These are phyloP conservation scores for Pythium chondricola DNA, from an alignment of 352 stramenopile genomes.

Conservation along the genomic window DNA sequence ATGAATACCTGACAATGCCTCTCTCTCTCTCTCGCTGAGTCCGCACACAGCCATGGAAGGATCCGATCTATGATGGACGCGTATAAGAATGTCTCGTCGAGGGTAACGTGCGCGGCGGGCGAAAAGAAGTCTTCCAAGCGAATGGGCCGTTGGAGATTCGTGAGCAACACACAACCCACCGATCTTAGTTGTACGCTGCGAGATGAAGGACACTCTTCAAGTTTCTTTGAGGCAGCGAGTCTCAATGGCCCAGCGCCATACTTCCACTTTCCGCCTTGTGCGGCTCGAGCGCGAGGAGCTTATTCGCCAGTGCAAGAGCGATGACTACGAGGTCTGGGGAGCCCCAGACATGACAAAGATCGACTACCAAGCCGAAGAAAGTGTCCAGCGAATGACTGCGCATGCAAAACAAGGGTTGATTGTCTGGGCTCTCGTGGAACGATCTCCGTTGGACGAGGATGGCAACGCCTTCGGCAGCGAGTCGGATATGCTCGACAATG, in stretches of 20 bases:
- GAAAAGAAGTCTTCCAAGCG: too few relatives aligned
- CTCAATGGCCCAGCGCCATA: slow-evolving; percentile 1
- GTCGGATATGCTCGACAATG: slow-evolving; percentile 14
- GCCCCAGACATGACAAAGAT: slow-evolving; percentile 11
- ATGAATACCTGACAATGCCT: neutral
- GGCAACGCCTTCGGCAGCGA: neutral
- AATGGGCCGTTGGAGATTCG: too few relatives aligned
- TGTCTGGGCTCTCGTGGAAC: slow-evolving; percentile 51
- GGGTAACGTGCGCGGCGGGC: too few relatives aligned
- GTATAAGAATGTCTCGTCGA: too few relatives aligned
- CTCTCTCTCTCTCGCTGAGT: neutral
- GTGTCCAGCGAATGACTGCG: slow-evolving; percentile 30
- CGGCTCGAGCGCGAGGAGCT: slow-evolving; percentile 43
- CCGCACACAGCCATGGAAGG: neutral
- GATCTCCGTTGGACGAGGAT: neutral
- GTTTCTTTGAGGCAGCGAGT: neutral
- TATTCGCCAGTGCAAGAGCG: slow-evolving; percentile 44
- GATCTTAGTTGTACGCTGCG: neutral
- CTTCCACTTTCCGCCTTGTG: slow-evolving; percentile 35
- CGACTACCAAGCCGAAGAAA: slow-evolving; percentile 46
- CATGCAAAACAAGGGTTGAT: slow-evolving; percentile 45
- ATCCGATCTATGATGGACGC: too few relatives aligned
- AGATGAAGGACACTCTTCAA: neutral
- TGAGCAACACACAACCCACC: too few relatives aligned
- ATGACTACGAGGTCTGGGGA: slow-evolving; percentile 45